Evolutionary conservation across 225 moss, liverwort and hornwort species (phyloP).

Genomic region (Climacium dendroides): DNA sequence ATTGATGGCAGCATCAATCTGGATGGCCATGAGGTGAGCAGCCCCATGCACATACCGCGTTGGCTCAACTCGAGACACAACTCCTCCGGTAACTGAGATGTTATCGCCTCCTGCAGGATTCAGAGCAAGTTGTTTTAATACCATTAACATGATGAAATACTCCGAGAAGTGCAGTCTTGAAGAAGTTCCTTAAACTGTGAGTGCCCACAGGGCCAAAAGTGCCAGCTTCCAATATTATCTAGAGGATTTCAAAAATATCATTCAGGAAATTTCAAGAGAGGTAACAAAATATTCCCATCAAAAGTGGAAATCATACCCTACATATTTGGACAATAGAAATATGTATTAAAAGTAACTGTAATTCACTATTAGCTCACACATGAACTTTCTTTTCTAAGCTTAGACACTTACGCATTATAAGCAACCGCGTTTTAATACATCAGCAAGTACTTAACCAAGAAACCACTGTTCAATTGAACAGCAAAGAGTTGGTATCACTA

Average conservation of each 20-base stretch:
- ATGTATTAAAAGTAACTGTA: background rate
- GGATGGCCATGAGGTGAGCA: constrained; percentile 94
- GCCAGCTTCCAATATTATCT: background rate
- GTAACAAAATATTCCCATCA: background rate
- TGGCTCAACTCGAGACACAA: constrained; percentile 93
- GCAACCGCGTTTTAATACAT: background rate
- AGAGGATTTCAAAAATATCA: background rate
- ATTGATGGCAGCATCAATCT: constrained; percentile 98
- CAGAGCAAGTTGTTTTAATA: background rate
- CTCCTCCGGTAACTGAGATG: constrained; percentile 93
- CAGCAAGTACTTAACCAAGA: background rate
- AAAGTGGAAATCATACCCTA: background rate
- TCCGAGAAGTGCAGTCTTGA: background rate
- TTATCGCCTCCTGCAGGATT: constrained; percentile 76
- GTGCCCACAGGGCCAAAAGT: background rate
- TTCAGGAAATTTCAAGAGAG: background rate
- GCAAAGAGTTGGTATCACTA: background rate
- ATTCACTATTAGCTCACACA: background rate
- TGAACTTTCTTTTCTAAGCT: background rate
- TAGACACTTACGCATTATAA: background rate
- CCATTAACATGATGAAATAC: background rate
- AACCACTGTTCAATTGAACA: background rate
- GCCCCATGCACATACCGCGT: constrained; percentile 95
- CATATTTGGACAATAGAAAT: background rate
- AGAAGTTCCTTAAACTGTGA: background rate